Base-by-base conservation (phyloP, 805 yeast species). In the Saccharomycopsis guyanensis region DNA sequence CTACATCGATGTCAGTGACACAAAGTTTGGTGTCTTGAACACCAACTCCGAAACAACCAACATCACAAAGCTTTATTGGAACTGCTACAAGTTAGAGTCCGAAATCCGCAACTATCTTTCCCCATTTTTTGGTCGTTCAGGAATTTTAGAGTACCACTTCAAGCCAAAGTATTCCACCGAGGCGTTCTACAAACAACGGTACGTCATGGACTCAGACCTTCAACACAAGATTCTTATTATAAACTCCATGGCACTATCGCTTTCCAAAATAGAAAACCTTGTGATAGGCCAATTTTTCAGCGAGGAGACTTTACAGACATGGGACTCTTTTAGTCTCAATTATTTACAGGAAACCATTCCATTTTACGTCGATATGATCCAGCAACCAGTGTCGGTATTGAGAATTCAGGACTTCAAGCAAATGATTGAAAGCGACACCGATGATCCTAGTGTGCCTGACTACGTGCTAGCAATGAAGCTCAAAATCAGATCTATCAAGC, bases 31-130 rank as follows among this genome's bases (percentile, higher is more conserved):
- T 12, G n/a, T 42, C 5, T 4, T 34, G 3, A 22, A 24, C 16
- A 18, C 35, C 8, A 24, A 19, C 24, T 13, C 16, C 19, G 46
- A 42, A 34, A 20, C 40, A 4, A 13, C 34, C 13, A 22, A 16
- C 16, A 25, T 35, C 13, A 13, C 33, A 4, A 10, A 24, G n/a
- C 19, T 42, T 13, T 42, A 7, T 27, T 24, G 40, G 29, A 20
- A 16, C 15, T 42, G 46, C 34, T 35, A 35, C n/a, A 34, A 36
- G 37, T 19, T 34, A 7, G 46, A 42, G 20, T 10, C 23, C 3
- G 19, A 15, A 25, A 4, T 36, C 12, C 33, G 34, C 16, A 15
- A n/a, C 37, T 20, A 35, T 16, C 29, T 42, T 6, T 42, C 46
- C 3, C 46, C 46, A 16, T 36, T 42, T 24, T 20, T 20, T 35